These are phyloP conservation scores for Pulveroboletus frians DNA, from an alignment of 768 basidiomycete genomes.

Conservation along the genomic window DNA sequence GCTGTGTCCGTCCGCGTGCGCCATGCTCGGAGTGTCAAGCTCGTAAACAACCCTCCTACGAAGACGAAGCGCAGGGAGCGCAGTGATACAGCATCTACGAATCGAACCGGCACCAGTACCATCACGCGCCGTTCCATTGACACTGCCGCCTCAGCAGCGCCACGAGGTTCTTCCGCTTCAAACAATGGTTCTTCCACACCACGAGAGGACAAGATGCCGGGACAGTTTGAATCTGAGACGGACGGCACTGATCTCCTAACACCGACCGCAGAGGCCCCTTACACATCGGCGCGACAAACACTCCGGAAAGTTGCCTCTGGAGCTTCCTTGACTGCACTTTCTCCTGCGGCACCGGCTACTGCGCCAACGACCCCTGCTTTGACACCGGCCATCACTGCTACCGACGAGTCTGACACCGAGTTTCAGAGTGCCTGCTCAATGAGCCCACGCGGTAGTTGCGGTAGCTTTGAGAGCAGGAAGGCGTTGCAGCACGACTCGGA, in stretches of 20 bases:
- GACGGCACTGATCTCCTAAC: conserved; percentile 19
- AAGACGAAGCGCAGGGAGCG: conserved; percentile 43
- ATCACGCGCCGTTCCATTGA: conserved; percentile 25
- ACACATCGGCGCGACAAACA: conserved; percentile 6
- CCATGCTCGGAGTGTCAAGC: conserved; percentile 33
- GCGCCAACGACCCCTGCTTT: conserved; percentile 34
- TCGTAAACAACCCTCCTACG: conserved; percentile 28
- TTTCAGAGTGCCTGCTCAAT: conserved; percentile 84
- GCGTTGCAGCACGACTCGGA: conserved; percentile 25
- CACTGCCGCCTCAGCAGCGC: conserved; percentile 22
- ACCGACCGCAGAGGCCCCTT: conserved; percentile 29
- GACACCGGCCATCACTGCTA: conserved; percentile 34
- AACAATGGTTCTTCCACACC: conserved; percentile 25
- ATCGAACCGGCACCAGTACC: conserved; percentile 40
- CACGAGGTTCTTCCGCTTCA: conserved; percentile 24
- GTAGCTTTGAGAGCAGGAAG: conserved; percentile 36
- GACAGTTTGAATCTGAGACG: conserved; percentile 38
- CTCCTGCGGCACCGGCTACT: conserved; percentile 20
- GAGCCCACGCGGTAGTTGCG: conserved; percentile 66
- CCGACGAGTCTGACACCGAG: conserved; percentile 79
- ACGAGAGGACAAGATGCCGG: conserved; percentile 32
- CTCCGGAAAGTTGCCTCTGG: conserved; percentile 34
- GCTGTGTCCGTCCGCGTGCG: conserved; percentile 38
- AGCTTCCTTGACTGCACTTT: conserved; percentile 24
- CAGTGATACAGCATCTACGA: conserved; percentile 63